These are phyloP conservation scores for Leccinum subrobustum DNA, from an alignment of 1,284 basidiomycete genomes.

Conservation along the genomic window DNA sequence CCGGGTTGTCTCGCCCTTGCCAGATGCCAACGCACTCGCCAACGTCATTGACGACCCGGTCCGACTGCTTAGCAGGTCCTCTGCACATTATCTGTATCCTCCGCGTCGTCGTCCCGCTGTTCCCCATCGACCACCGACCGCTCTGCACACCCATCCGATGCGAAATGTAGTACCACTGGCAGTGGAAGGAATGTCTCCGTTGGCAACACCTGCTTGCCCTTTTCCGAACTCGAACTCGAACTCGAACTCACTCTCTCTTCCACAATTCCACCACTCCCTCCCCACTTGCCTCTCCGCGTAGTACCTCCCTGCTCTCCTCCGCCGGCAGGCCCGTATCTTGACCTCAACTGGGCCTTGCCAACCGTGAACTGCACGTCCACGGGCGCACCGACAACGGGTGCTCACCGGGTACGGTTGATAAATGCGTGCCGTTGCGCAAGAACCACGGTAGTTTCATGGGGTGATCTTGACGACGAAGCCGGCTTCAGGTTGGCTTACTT, in stretches of 20 bases:
- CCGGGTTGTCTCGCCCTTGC: too few species aligned
- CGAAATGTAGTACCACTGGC: conserved; percentile 65
- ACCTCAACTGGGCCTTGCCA: conserved; percentile 66
- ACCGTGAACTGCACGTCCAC: conserved; percentile 77
- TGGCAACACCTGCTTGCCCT: conserved; percentile 25
- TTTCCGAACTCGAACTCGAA: conserved; percentile 22
- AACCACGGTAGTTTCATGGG: conserved; percentile 57
- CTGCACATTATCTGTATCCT: background rate
- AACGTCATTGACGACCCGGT: too few species aligned
- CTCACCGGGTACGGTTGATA: conserved; percentile 78
- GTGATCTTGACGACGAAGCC: conserved; percentile 20
- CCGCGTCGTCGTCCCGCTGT: conserved; percentile 6
- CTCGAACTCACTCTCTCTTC: conserved; percentile 11
- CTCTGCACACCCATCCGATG: conserved; percentile 43
- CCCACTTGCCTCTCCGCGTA: conserved; percentile 11
- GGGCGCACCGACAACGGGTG: conserved; percentile 61
- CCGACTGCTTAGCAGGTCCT: background rate
- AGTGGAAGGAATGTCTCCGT: conserved; percentile 89
- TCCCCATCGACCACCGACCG: conserved; percentile 12
- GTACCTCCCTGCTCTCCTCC: conserved; percentile 36
- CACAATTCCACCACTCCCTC: background rate
- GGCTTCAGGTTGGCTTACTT: background rate
- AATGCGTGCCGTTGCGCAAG: conserved; percentile 80
- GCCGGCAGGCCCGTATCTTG: conserved; percentile 56
- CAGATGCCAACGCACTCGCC: too few species aligned